A percentile compares a stretch with the other conserved stretches of the same genome.
These are phyloP conservation scores for Podaxis rugospora DNA, from an alignment of 768 basidiomycete species.

Conservation along the genomic window DNA sequence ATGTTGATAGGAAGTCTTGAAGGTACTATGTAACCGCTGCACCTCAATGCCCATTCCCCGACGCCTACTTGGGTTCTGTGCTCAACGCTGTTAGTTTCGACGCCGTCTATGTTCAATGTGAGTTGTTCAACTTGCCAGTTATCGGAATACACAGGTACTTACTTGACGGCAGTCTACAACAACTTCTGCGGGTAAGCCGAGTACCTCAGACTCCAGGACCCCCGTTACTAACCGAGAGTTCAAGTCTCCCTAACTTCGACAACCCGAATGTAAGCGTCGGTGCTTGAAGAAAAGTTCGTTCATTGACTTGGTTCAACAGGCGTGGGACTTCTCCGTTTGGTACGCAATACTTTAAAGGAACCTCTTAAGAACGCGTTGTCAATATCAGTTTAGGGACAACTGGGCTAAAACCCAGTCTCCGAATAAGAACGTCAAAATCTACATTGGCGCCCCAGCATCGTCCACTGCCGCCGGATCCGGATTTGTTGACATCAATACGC, in stretches of 20 bases:
- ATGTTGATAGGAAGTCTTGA: neutral
- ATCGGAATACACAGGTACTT: neutral
- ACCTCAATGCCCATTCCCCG: conserved; percentile 59
- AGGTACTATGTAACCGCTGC: conserved; percentile 56
- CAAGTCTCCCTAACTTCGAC: conserved; percentile 34
- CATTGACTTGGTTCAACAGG: conserved; percentile 18
- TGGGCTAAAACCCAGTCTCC: conserved; percentile 54
- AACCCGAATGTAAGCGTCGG: conserved; percentile 31
- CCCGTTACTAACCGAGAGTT: neutral
- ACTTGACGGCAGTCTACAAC: conserved; percentile 28
- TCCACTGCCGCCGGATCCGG: conserved; percentile 47
- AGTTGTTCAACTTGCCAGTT: neutral
- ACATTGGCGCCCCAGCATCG: conserved; percentile 52
- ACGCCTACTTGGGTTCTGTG: conserved; percentile 47
- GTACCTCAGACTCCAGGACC: neutral
- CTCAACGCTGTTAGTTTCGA: conserved; percentile 60
- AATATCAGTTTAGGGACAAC: conserved; percentile 34
- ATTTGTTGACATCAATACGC: conserved; percentile 41
- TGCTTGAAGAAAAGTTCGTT: neutral
- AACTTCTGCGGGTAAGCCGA: conserved; percentile 36
- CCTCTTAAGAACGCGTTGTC: neutral
- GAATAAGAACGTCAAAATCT: conserved; percentile 50
- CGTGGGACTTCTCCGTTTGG: conserved; percentile 48
- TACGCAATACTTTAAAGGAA: conserved; percentile 12
- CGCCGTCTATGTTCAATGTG: conserved; percentile 56